phyloP scores from a whole-genome alignment of 2,329 filamentous ascomycete genomes.

The Cordyceps cicadae region DNA sequence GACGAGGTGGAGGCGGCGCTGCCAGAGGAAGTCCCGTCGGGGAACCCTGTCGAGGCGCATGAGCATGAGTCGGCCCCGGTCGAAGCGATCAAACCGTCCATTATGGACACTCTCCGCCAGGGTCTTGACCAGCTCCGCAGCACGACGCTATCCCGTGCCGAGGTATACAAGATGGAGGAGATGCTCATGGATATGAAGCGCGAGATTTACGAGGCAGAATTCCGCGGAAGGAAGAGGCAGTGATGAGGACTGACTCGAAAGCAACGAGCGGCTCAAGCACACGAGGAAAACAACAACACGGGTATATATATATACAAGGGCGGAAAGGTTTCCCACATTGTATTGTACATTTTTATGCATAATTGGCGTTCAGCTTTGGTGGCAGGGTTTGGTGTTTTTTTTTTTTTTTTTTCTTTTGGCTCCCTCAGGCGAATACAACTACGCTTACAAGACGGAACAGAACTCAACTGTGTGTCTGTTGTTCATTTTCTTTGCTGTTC shows the following conservation, averaged over 20 bases:
- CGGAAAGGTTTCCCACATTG: neutral
- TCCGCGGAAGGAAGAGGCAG: conserved; percentile 36
- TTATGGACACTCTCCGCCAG: conserved; percentile 26
- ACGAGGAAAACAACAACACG: neutral
- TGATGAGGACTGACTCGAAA: neutral
- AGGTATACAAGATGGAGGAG: conserved; percentile 67
- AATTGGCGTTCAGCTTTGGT: conserved; percentile 5
- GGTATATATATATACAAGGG: neutral
- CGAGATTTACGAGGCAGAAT: conserved; percentile 63
- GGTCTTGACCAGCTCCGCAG: conserved; percentile 49
- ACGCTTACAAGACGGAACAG: neutral
- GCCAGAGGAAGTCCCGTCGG: conserved; percentile 16
- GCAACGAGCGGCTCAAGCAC: neutral
- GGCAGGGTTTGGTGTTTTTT: conserved; percentile 1
- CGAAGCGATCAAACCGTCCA: conserved; percentile 11
- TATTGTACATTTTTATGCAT: conserved; percentile 11
- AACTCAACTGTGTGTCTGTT: neutral
- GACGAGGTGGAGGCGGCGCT: conserved; percentile 16
- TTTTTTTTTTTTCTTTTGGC: neutral
- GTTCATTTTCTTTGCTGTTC: neutral
- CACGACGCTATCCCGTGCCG: conserved; percentile 52
- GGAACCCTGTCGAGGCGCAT: neutral
- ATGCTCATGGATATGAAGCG: conserved; percentile 70
- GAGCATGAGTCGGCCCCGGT: conserved; percentile 6
- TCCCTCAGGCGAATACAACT: neutral